Conservation (phyloP, 169 alveolate species). For the Theileria annulata region DNA sequence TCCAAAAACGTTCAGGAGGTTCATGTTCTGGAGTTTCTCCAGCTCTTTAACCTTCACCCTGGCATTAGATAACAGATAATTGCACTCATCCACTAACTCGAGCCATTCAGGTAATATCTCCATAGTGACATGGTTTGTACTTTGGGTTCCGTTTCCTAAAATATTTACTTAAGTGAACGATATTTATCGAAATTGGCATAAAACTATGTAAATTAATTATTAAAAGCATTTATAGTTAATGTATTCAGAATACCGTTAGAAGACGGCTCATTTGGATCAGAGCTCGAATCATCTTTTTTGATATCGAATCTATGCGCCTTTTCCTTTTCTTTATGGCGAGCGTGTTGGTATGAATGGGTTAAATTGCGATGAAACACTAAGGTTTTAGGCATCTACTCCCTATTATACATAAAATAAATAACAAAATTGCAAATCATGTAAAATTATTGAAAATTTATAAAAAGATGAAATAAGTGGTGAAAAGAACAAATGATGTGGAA, state of each 20-base stretch:
- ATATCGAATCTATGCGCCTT: conserved; percentile 65
- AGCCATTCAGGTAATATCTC: conserved; percentile 62
- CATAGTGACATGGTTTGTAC: conserved; percentile 15
- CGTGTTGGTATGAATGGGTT: conserved; percentile 39
- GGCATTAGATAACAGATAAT: conserved; percentile 24
- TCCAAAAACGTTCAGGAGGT: conserved; percentile 58
- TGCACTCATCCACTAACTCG: conserved; percentile 64
- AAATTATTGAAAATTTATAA: background rate
- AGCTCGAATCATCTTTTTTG: conserved; percentile 49
- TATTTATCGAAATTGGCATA: background rate
- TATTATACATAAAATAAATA: background rate
- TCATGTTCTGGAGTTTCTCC: conserved; percentile 63
- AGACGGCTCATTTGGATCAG: conserved; percentile 5
- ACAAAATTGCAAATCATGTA: background rate
- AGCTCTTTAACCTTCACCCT: conserved; percentile 47
- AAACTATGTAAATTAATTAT: background rate
- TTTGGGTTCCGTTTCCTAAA: background rate
- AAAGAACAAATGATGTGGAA: background rate
- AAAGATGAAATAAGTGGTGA: background rate
- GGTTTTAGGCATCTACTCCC: conserved; percentile 36
- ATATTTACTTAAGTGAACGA: background rate
- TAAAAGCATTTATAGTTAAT: background rate
- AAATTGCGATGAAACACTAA: conserved; percentile 49
- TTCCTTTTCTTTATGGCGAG: conserved; percentile 58
- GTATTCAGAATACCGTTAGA: conserved; percentile 5